A percentile compares a stretch with the other conserved stretches of the same genome.
Conservation (phyloP, 306 rosid species). For the Quercus wislizeni region DNA sequence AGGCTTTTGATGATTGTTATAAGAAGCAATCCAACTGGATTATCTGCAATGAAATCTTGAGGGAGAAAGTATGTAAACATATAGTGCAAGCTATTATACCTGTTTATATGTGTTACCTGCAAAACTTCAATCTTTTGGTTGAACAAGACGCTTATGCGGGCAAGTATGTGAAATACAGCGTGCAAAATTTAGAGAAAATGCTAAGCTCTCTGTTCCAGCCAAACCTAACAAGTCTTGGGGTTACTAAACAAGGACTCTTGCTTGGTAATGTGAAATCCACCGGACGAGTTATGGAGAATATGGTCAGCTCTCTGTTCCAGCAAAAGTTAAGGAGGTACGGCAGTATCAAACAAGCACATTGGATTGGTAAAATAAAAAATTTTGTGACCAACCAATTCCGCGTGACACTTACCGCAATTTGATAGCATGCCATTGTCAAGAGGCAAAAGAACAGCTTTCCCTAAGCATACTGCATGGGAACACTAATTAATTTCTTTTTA, state of each 20-base stretch:
- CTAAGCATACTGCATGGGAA: no score
- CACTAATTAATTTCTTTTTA: no score
- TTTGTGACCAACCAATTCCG: conserved; percentile 43
- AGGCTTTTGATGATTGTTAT: conserved; percentile 54
- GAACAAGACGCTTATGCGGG: conserved; percentile 51
- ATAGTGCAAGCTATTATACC: conserved; percentile 72
- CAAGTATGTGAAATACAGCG: conserved; percentile 42
- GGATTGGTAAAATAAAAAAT: conserved; percentile 46
- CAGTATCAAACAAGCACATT: conserved; percentile 34
- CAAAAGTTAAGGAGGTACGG: conserved; percentile 32
- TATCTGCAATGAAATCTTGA: conserved; percentile 47
- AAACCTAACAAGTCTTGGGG: not conserved
- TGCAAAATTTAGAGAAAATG: conserved; percentile 39
- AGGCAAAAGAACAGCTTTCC: no score
- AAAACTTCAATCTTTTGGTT: conserved; percentile 38
- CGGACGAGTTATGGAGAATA: conserved; percentile 53
- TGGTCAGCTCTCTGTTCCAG: conserved; percentile 54
- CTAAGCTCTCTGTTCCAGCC: conserved; percentile 40
- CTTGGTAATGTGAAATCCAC: conserved; percentile 33
- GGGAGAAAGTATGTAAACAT: conserved; percentile 53
- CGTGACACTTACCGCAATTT: conserved; percentile 35
- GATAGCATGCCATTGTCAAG: conserved; percentile 19
- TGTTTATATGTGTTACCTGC: conserved; percentile 47
- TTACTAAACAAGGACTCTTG: not conserved
- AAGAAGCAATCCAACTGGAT: conserved; percentile 71